These are phyloP conservation scores for Torulaspora gathmanii DNA, from an alignment of 805 yeast genomes.

Conservation along the genomic window DNA sequence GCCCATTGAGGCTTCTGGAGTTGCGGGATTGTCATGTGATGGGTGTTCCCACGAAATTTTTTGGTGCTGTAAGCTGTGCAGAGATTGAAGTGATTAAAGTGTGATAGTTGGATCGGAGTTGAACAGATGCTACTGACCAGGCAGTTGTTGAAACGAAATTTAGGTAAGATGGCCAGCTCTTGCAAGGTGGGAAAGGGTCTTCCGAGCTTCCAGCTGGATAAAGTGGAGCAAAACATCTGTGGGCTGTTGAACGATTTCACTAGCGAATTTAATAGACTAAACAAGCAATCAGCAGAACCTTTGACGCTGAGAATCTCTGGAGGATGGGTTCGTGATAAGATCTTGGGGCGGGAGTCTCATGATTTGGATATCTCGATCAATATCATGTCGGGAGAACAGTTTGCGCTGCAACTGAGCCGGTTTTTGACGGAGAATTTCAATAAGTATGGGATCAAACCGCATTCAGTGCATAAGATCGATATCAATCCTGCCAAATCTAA, in stretches of 20 bases:
- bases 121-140: not conserved
- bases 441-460: constrained; percentile 32
- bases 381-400: constrained; percentile 75
- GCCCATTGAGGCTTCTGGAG: not conserved
- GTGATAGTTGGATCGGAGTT: no score
- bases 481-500: constrained; percentile 94
- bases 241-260: constrained; percentile 30
- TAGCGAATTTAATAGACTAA: constrained; percentile 22
- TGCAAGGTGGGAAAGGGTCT: constrained; percentile 6
- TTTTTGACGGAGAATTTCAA: constrained; percentile 40
- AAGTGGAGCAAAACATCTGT: constrained; percentile 28
- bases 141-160: not conserved
- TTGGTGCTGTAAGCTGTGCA: not conserved
- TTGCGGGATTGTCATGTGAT: constrained; percentile 3
- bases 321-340: constrained; percentile 97
- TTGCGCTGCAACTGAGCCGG: constrained; percentile 61
- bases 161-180: not conserved
- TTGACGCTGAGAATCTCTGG: constrained; percentile 70
- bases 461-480: constrained; percentile 71
- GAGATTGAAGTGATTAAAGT: not conserved
- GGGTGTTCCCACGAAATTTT: not conserved
- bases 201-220: constrained; percentile 19
- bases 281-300: constrained; percentile 15
- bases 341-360: constrained; percentile 71
- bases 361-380: constrained; percentile 93